These are phyloP conservation scores for Penicillium sp. DNA, from an alignment of 2,329 filamentous ascomycete genomes.

Conservation along the genomic window DNA sequence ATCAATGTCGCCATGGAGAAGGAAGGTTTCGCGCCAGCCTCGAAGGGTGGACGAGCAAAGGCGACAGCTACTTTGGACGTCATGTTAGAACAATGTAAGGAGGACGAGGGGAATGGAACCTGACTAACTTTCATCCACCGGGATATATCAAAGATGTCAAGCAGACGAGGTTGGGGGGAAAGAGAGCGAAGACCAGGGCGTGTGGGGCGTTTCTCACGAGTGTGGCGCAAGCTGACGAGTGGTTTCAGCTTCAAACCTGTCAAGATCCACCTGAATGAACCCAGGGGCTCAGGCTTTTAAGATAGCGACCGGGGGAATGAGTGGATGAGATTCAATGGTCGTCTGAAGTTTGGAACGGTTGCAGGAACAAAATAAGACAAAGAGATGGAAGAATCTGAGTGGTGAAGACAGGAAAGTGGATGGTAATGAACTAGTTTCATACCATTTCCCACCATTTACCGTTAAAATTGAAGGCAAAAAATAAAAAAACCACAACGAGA, in stretches of 20 bases:
- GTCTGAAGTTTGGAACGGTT: slow-evolving; percentile 12
- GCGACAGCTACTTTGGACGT: slow-evolving; percentile 27
- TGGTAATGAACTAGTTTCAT: not conserved
- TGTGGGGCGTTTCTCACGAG: slow-evolving; percentile 31
- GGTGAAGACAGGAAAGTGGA: not conserved
- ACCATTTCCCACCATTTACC: not conserved
- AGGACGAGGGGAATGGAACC: not conserved
- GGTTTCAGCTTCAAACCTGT: slow-evolving; percentile 31
- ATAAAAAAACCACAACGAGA: not conserved
- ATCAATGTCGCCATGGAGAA: slow-evolving; percentile 39
- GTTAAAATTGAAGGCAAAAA: not conserved
- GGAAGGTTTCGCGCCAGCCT: slow-evolving; percentile 26
- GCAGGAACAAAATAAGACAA: slow-evolving; percentile 4
- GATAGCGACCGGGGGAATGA: slow-evolving; percentile 23
- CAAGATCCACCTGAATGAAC: slow-evolving; percentile 13
- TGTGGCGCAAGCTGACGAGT: slow-evolving; percentile 41
- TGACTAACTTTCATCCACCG: slow-evolving; percentile 18
- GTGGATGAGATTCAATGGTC: slow-evolving; percentile 12
- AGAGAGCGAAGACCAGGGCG: slow-evolving; percentile 21
- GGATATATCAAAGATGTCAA: slow-evolving; percentile 10
- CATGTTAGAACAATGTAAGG: slow-evolving; percentile 28
- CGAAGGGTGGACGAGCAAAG: slow-evolving; percentile 25
- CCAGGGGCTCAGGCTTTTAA: slow-evolving; percentile 18
- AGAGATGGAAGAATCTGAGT: slow-evolving; percentile 6
- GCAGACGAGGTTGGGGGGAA: slow-evolving; percentile 9